Evolutionary conservation across 257 asterid species (phyloP).

Genomic region (Solanum bulbocastanum): DNA sequence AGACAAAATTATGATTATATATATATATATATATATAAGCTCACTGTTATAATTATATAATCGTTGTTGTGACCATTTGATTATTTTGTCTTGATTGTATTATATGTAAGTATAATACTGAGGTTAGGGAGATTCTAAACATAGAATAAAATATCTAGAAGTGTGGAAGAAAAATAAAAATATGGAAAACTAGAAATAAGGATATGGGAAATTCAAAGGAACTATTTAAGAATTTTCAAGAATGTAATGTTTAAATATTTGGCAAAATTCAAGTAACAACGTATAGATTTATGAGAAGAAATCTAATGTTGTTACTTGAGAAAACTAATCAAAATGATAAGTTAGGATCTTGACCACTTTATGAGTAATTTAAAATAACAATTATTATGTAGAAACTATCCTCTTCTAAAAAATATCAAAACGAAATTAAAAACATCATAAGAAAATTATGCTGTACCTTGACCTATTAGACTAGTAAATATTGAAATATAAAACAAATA

Average conservation of each 20-base stretch:
- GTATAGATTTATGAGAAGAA: no score
- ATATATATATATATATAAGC: no score
- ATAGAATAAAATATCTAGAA: neutral
- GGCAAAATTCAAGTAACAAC: no score
- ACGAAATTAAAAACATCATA: no score
- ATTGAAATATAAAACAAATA: neutral
- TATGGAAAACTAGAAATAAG: neutral
- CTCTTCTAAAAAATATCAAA: neutral
- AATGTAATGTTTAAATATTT: neutral
- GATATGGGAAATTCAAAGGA: neutral
- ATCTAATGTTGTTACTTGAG: neutral
- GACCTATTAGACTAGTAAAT: neutral
- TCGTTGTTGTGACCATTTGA: no score
- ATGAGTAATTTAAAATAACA: no score
- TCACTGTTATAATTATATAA: no score
- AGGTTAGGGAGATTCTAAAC: neutral
- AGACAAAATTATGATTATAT: no score
- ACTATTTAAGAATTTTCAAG: neutral
- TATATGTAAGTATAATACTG: neutral
- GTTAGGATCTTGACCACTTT: neutral
- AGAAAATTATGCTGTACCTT: neutral
- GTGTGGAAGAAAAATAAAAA: neutral
- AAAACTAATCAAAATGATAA: no score
- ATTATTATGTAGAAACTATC: neutral
- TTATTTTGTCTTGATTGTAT: no score